A percentile compares a stretch with the other conserved stretches of the same genome.
Evolutionary conservation across 192 early-diverging fungal genomes (phyloP).

Genomic region (Gryganskiella cystojenkinii): DNA sequence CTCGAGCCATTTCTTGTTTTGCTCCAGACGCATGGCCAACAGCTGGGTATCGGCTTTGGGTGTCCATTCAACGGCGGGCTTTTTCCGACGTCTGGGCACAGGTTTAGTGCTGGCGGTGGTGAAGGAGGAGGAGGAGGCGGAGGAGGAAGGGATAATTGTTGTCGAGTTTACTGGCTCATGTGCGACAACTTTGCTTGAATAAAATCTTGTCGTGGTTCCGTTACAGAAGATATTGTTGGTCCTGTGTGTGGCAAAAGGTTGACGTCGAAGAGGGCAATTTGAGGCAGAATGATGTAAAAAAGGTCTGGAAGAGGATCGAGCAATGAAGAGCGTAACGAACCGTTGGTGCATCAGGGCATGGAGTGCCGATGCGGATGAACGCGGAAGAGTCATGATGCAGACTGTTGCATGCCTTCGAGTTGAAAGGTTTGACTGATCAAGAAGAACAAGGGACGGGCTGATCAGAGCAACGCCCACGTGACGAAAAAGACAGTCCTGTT

Average conservation of each 20-base stretch:
- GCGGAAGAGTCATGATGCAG: constrained; percentile 15
- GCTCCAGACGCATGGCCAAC: constrained; percentile 8
- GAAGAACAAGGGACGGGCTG: no score
- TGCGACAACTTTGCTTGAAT: no score
- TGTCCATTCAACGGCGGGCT: constrained; percentile 12
- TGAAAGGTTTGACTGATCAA: no score
- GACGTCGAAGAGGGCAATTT: no score
- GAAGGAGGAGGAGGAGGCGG: background rate
- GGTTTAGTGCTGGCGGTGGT: background rate
- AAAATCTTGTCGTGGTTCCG: background rate
- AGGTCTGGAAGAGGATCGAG: background rate
- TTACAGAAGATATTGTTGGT: background rate
- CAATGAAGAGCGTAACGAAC: constrained; percentile 16
- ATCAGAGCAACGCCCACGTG: no score
- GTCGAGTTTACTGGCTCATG: no score
- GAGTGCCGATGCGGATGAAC: background rate
- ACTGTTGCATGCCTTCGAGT: no score
- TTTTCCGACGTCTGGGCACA: constrained; percentile 5
- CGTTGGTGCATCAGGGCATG: constrained; percentile 11
- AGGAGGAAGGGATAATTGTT: background rate
- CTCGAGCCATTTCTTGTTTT: constrained; percentile 37
- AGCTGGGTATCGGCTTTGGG: constrained; percentile 21
- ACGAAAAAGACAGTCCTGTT: no score
- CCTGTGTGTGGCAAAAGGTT: no score
- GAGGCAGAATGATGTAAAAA: no score